phyloP scores from a whole-genome alignment of 108 stramenopile genomes.

The Nannochloropsis granulata region DNA sequence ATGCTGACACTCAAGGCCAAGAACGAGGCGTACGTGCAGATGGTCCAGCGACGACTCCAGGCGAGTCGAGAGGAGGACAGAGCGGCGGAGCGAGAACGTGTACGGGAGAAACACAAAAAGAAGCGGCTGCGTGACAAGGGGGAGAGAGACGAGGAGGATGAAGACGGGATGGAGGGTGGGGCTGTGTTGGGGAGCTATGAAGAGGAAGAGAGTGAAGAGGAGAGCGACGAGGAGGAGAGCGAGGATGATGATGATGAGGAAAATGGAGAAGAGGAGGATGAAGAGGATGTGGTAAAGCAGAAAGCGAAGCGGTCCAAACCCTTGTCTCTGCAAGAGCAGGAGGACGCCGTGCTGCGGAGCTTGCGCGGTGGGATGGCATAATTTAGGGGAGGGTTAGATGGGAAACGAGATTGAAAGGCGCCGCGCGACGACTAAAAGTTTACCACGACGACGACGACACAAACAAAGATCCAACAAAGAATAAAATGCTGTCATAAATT shows the following conservation, averaged over 20 bases:
- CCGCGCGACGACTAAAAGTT: no score
- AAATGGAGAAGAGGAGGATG: neutral
- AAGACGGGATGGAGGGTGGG: neutral
- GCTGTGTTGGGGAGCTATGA: neutral
- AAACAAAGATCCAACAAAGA: no score
- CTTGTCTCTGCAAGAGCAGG: neutral
- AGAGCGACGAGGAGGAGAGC: neutral
- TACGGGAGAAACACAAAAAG: slow-evolving; percentile 27
- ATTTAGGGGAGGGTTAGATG: neutral
- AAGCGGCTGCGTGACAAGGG: slow-evolving; percentile 11
- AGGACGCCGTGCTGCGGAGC: neutral
- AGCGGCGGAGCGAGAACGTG: slow-evolving; percentile 11
- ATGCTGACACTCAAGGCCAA: neutral
- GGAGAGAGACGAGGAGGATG: slow-evolving; percentile 2
- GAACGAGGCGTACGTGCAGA: slow-evolving; percentile 16
- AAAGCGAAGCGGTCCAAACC: neutral
- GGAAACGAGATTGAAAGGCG: neutral
- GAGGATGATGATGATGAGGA: neutral
- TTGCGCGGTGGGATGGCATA: neutral
- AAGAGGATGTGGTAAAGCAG: neutral
- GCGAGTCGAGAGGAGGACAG: slow-evolving; percentile 21
- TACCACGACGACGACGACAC: no score
- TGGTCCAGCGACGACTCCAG: slow-evolving; percentile 6
- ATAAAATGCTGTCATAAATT: no score
- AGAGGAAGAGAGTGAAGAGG: neutral